Conservation (phyloP, 2,329 filamentous ascomycete genomes). For the Xylariaceae sp. region DNA sequence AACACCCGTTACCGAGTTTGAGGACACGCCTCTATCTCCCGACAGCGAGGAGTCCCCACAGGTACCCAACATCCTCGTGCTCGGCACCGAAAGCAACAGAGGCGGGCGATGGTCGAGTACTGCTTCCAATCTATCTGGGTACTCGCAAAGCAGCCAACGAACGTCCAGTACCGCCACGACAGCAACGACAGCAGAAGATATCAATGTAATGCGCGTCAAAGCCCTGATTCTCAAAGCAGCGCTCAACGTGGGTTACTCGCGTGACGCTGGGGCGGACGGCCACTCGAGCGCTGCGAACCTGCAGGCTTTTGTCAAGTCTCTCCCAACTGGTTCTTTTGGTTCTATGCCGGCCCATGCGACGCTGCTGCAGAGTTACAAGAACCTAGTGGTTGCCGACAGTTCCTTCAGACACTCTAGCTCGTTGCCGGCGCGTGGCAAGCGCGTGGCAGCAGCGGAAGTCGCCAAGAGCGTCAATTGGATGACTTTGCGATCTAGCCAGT, state of each 20-base stretch:
- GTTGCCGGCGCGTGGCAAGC: slow-evolving; percentile 53
- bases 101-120: slow-evolving; percentile 77
- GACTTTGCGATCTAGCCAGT: slow-evolving; percentile 63
- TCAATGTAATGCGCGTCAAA: slow-evolving; percentile 73
- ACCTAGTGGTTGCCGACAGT: slow-evolving; percentile 69
- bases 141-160: slow-evolving; percentile 65
- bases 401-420: slow-evolving; percentile 53
- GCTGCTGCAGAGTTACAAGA: slow-evolving; percentile 75
- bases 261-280: slow-evolving; percentile 41
- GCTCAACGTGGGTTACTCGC: slow-evolving; percentile 76
- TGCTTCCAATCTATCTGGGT: slow-evolving; percentile 72
- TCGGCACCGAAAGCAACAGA: slow-evolving; percentile 63
- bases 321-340: slow-evolving; percentile 77
- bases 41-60: slow-evolving; percentile 66
- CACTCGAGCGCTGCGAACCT: slow-evolving; percentile 51
- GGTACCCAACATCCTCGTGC: slow-evolving; percentile 82
- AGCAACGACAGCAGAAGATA: slow-evolving; percentile 64
- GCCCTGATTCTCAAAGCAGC: slow-evolving; percentile 79
- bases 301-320: slow-evolving; percentile 69
- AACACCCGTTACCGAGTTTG: slow-evolving; percentile 92
- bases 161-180: slow-evolving; percentile 71
- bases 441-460: slow-evolving; percentile 67
- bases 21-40: slow-evolving; percentile 80
- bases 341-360: slow-evolving; percentile 63
- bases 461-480: slow-evolving; percentile 76